A percentile compares a stretch with the other conserved stretches of the same genome.
Evolutionary conservation across 106 monocot genomes (phyloP).

Genomic region (Acorus gramineus): DNA sequence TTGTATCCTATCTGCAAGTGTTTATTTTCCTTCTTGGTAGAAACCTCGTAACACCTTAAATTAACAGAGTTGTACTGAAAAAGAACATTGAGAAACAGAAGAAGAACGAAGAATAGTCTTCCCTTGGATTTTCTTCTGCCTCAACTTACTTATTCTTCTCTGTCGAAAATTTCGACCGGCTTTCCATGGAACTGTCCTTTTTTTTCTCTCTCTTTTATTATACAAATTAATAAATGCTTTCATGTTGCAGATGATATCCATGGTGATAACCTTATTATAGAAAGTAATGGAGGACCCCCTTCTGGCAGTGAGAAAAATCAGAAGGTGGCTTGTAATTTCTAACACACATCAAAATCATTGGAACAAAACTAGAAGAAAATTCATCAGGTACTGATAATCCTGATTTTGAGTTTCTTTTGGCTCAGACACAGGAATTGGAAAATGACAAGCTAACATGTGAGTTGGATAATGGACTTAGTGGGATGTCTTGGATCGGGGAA

Average conservation of each 20-base stretch:
- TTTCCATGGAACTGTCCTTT: neutral
- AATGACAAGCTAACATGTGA: constrained; percentile 45
- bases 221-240: constrained; percentile 2
- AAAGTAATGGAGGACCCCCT: constrained; percentile 22
- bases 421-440: constrained; percentile 45
- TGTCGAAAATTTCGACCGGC: neutral
- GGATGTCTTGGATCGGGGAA: constrained; percentile 25
- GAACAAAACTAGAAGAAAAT: constrained; percentile 18
- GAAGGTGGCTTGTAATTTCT: constrained; percentile 49
- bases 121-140: no score
- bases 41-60: no score
- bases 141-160: no score
- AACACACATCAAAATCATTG: constrained; percentile 11
- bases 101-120: no score
- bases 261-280: constrained; percentile 18
- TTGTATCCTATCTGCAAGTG: neutral
- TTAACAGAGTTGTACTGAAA: no score
- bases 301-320: constrained; percentile 19
- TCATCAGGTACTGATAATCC: constrained; percentile 8
- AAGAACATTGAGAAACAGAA: no score
- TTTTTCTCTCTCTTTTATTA: neutral
- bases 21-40: neutral
- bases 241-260: constrained; percentile 38
- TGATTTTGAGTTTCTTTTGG: constrained; percentile 31
- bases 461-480: constrained; percentile 24